Percentiles rank a stretch among this genome's conserved stretches.
These are phyloP conservation scores for Mycena indigotica DNA, from an alignment of 768 basidiomycete genomes.

Conservation along the genomic window DNA sequence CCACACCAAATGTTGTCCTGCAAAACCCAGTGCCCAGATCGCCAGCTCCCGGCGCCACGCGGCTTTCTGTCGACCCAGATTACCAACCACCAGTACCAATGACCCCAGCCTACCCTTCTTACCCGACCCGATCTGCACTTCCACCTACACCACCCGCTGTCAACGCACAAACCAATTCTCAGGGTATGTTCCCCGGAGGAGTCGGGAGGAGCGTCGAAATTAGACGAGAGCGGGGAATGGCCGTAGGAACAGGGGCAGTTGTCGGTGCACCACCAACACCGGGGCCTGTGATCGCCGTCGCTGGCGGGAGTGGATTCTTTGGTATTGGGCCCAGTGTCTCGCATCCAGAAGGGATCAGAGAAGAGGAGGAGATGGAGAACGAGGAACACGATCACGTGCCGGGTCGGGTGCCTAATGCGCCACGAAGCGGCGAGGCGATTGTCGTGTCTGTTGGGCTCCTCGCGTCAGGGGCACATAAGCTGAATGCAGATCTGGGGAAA, in stretches of 20 bases:
- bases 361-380: constrained; percentile 32
- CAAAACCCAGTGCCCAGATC: constrained; percentile 38
- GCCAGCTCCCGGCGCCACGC: constrained; percentile 55
- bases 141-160: constrained; percentile 55
- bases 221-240: constrained; percentile 55
- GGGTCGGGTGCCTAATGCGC: constrained; percentile 5
- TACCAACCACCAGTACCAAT: constrained; percentile 38
- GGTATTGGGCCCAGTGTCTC: constrained; percentile 16
- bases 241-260: constrained; percentile 33
- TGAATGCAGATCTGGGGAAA: constrained; percentile 25
- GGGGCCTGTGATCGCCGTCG: constrained; percentile 51
- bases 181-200: constrained; percentile 50
- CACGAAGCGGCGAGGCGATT: constrained; percentile 54
- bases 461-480: constrained; percentile 26
- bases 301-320: constrained; percentile 33
- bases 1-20: constrained; percentile 32
- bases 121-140: constrained; percentile 47
- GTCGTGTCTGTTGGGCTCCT: constrained; percentile 69
- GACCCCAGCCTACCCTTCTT: constrained; percentile 78
- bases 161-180: constrained; percentile 56
- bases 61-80: constrained; percentile 26
- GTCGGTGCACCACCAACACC: constrained; percentile 52
- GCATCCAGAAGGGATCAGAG: constrained; percentile 29
- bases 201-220: constrained; percentile 57
- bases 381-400: constrained; percentile 6